Evolutionary conservation across 495 filamentous ascomycete genomes (phyloP).

Genomic region (Polyplosphaeria fusca): DNA sequence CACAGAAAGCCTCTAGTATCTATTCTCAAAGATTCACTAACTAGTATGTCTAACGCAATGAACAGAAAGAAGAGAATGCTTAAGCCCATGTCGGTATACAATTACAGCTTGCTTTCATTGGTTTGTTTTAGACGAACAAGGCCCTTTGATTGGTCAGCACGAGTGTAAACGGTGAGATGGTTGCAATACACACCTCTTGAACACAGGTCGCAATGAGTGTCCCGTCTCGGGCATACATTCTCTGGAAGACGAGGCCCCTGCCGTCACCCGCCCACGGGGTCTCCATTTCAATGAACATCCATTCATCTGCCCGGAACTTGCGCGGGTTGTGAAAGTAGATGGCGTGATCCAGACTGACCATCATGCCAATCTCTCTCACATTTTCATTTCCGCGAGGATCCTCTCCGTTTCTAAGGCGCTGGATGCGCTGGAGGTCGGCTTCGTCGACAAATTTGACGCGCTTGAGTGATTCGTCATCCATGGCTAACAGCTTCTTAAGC

Average conservation of each 20-base stretch:
- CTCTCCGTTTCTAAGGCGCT: conserved; percentile 18
- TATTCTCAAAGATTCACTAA: too few relatives aligned
- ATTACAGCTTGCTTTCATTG: conserved; percentile 25
- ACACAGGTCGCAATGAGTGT: conserved; percentile 79
- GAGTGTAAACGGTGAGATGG: not conserved
- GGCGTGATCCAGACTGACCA: conserved; percentile 89
- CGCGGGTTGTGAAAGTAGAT: conserved; percentile 92
- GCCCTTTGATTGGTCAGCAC: conserved; percentile 11
- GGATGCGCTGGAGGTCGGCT: conserved; percentile 22
- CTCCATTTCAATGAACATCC: conserved; percentile 89
- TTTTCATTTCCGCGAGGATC: conserved; percentile 19
- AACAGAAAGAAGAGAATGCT: not conserved
- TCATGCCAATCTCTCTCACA: conserved; percentile 79
- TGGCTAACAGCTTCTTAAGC: conserved; percentile 33
- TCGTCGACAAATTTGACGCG: conserved; percentile 25
- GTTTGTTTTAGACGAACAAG: conserved; percentile 22
- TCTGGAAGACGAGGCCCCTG: conserved; percentile 79
- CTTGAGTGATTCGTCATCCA: conserved; percentile 32
- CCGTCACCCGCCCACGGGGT: conserved; percentile 93
- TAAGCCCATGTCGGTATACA: not conserved
- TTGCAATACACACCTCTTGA: conserved; percentile 50
- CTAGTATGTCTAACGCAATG: not conserved
- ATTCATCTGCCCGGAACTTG: conserved; percentile 81
- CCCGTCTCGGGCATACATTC: conserved; percentile 82
- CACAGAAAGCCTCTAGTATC: too few relatives aligned